Evolutionary conservation across 768 basidiomycete genomes (phyloP), one percentile per base, ranked within the genome.

Genomic region (Pisolithus albus): DNA sequence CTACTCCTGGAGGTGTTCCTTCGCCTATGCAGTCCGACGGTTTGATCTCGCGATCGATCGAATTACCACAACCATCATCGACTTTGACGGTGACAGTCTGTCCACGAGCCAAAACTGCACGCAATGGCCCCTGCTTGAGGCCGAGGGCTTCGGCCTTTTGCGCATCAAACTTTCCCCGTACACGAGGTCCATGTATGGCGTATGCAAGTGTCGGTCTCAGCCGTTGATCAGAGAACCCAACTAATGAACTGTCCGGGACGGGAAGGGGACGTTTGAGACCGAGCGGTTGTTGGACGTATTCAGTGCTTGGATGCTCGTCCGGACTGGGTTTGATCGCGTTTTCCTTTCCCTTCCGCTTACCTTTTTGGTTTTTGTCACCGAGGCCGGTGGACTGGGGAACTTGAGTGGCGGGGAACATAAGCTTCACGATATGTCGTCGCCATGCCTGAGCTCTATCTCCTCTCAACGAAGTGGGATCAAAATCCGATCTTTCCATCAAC

Each of bases 81-180:
- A 80, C 75, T 24, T 70, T 70, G 49, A 86, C 74, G 0, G 77
- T 81, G 36, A 93, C 73, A 0, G 73, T 65, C 61, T 85, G 71
- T 8, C 93, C 92, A 47, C 65, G 76, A 4, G 81, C 76, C n/a
- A 95, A 68, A 48, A 64, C 68, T 1, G 72, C 76, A n/a, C 88
- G 75, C 9, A 80, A 51, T 5, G 76, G 76, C 0, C 88, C 86
- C 1, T 63, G 61, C 3, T 78, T 77, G 2, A 97, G 69, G 5
- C 85, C 83, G 2, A 92, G 72, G 41, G 71, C 77, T 8, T 72
- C 60, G 0, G 92, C 88, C 55, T 79, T 82, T 54, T 70, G 64
- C 0, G 67, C 82, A 54, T 92, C 77, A 61, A 97, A 95, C 65
- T 88, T 90, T 8, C 80, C 80, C 0, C 80, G 78, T 38, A 74